These are phyloP conservation scores for Phaeotremella skinneri DNA, from an alignment of 768 basidiomycete genomes.

Conservation along the genomic window DNA sequence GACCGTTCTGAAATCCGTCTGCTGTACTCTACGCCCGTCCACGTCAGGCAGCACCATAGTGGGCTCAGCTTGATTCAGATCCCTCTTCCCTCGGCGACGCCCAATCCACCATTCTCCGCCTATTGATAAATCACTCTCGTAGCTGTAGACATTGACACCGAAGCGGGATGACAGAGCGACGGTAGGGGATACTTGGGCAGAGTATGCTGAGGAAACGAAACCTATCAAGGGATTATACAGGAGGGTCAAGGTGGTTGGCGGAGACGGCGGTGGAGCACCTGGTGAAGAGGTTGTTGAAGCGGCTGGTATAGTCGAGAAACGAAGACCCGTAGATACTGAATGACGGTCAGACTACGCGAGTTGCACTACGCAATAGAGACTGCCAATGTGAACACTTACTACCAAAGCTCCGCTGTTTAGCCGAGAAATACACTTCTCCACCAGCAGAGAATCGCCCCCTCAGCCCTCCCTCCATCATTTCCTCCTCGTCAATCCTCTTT, in stretches of 20 bases:
- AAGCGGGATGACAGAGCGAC: conserved; percentile 80
- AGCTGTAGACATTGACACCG: conserved; percentile 95
- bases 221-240: conserved; percentile 96
- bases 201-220: conserved; percentile 85
- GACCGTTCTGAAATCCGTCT: neutral
- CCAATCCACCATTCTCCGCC: conserved; percentile 96
- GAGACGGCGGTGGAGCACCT: conserved; percentile 55
- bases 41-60: neutral
- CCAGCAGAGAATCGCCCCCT: conserved; percentile 88
- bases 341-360: neutral
- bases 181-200: conserved; percentile 79
- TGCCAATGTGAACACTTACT: conserved; percentile 65
- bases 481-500: conserved; percentile 92
- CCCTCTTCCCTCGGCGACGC: conserved; percentile 52
- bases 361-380: neutral
- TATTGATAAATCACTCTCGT: conserved; percentile 92
- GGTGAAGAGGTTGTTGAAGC: conserved; percentile 64
- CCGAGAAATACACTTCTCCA: conserved; percentile 89
- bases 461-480: conserved; percentile 84
- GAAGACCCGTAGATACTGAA: conserved; percentile 82
- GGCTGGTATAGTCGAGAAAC: conserved; percentile 91
- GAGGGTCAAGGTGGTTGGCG: conserved; percentile 90
- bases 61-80: conserved; percentile 5
- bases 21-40: neutral
- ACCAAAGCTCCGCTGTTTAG: conserved; percentile 87